These are phyloP conservation scores for Cyphellophora attinorum DNA, from an alignment of 2,329 filamentous ascomycete species.

Conservation along the genomic window DNA sequence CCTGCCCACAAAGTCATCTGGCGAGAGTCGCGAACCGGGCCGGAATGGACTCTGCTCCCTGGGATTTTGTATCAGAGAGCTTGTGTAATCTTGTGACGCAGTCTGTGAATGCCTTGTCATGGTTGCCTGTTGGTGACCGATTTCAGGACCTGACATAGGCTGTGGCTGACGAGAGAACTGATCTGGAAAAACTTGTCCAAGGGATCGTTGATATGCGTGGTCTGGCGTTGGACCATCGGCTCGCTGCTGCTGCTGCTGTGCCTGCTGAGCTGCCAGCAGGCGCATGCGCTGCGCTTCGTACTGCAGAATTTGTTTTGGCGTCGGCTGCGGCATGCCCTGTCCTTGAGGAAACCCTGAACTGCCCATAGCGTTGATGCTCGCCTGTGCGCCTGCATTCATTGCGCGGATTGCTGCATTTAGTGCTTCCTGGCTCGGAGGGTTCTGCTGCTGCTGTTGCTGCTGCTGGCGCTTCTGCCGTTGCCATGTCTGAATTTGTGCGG, in stretches of 20 bases:
- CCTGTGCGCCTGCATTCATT: slow-evolving; percentile 29
- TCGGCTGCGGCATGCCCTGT: background rate
- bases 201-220: slow-evolving; percentile 22
- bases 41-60: slow-evolving; percentile 76
- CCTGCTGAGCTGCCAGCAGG: slow-evolving; percentile 13
- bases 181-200: slow-evolving; percentile 58
- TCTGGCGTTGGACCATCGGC: too few species aligned
- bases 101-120: slow-evolving; percentile 70
- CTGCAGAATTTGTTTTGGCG: slow-evolving; percentile 35
- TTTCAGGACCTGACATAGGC: slow-evolving; percentile 26
- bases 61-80: slow-evolving; percentile 43
- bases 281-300: slow-evolving; percentile 24
- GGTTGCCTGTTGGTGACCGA: slow-evolving; percentile 48
- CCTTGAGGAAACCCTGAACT: background rate
- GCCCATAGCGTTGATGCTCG: slow-evolving; percentile 8
- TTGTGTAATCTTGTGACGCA: slow-evolving; percentile 63
- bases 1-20: slow-evolving; percentile 29
- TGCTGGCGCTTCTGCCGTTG: slow-evolving; percentile 28
- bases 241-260: too few species aligned
- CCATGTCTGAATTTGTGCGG: slow-evolving; percentile 36
- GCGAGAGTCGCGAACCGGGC: slow-evolving; percentile 51
- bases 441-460: slow-evolving; percentile 19
- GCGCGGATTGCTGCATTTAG: slow-evolving; percentile 41
- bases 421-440: slow-evolving; percentile 39
- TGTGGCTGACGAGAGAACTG: slow-evolving; percentile 7